Conservation (phyloP, 352 stramenopile genomes). For the Phytopythium chamaehyphon region DNA sequence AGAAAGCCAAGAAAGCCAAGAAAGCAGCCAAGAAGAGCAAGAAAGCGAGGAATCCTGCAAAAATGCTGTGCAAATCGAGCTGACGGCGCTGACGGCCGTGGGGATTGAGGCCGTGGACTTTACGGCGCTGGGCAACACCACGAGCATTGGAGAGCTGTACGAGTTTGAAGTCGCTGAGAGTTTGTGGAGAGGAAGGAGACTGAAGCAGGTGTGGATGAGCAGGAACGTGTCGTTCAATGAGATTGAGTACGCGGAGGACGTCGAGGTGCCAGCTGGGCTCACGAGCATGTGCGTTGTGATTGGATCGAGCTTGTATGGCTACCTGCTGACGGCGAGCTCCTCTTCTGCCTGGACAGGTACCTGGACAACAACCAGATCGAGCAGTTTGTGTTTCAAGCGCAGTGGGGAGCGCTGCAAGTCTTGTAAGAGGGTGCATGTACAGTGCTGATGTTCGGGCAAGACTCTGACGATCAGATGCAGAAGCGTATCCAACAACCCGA, state of each 20-base stretch:
- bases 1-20: background rate
- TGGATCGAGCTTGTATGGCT: no score
- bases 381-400: constrained; percentile 1
- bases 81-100: no score
- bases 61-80: no score
- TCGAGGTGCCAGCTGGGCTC: no score
- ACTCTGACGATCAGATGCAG: background rate
- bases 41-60: no score
- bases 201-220: background rate
- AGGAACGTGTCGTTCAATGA: background rate
- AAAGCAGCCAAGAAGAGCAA: no score
- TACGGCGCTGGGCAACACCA: background rate
- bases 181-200: no score
- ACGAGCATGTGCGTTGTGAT: no score
- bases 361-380: constrained; percentile 2
- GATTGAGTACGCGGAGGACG: constrained; percentile 7
- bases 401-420: constrained; percentile 4
- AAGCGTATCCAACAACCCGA: constrained; percentile 25
- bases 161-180: no score
- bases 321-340: no score
- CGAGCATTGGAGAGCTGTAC: background rate
- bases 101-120: no score
- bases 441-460: background rate
- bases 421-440: no score
- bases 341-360: background rate